phyloP scores from a whole-genome alignment of 108 stramenopile genomes.

The Nitzschia sp. region DNA sequence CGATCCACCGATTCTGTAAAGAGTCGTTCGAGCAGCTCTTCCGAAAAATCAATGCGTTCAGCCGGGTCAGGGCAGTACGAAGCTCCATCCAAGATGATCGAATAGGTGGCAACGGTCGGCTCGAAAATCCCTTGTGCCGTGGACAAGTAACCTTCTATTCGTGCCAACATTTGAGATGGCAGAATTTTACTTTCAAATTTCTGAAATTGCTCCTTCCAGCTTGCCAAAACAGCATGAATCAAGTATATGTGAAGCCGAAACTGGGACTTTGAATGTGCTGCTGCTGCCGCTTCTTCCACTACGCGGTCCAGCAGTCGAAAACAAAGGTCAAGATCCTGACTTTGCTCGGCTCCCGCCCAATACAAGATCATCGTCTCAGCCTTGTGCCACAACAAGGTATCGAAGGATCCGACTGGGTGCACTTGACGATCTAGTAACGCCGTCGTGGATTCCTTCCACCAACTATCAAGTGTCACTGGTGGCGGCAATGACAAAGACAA shows the following conservation, averaged over 20 bases:
- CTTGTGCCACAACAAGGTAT: conserved; percentile 31
- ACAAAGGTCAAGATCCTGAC: background rate
- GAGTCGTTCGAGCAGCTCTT: conserved; percentile 21
- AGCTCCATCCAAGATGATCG: conserved; percentile 39
- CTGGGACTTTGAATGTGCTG: background rate
- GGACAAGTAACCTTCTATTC: conserved; percentile 11
- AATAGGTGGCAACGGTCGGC: conserved; percentile 40
- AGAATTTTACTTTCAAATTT: background rate
- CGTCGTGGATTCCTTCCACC: conserved; percentile 25
- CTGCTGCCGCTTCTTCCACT: conserved; percentile 12
- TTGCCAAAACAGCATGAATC: conserved; percentile 24
- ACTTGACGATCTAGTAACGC: background rate
- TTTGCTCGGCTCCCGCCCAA: conserved; percentile 8
- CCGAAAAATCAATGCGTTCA: conserved; percentile 27
- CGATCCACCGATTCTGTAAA: conserved; percentile 3
- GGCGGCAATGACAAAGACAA: too few relatives aligned
- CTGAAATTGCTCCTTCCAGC: conserved; percentile 20
- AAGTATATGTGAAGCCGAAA: conserved; percentile 22
- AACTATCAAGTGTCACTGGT: background rate
- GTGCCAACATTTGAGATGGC: conserved; percentile 23
- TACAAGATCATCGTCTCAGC: conserved; percentile 28
- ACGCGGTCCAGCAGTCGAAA: conserved; percentile 31
- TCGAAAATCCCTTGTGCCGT: background rate
- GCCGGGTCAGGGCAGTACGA: conserved; percentile 7
- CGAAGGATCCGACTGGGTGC: conserved; percentile 11